A percentile compares a stretch with the other conserved stretches of the same genome.
These are phyloP conservation scores for Penicillium sp. DNA, from an alignment of 2,329 filamentous ascomycete species.

Conservation along the genomic window DNA sequence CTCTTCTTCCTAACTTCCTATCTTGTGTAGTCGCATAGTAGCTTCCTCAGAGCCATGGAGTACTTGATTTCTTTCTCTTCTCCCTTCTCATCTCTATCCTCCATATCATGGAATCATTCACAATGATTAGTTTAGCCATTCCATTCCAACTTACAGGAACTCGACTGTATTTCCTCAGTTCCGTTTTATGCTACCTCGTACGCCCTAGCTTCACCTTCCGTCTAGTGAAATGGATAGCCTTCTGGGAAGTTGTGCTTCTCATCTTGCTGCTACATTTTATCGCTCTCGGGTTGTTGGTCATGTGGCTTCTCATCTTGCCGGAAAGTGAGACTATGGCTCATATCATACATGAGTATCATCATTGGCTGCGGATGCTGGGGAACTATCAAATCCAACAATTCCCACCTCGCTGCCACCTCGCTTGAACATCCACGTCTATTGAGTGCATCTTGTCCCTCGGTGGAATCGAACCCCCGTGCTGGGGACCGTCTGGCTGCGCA, in stretches of 20 bases:
- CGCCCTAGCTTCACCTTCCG: not conserved
- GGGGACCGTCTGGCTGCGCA: not conserved
- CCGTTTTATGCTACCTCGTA: not conserved
- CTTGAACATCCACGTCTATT: not conserved
- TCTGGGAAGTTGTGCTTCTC: not conserved
- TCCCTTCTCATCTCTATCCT: not conserved
- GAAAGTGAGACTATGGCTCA: not conserved
- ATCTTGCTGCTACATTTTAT: not conserved
- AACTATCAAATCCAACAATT: not conserved
- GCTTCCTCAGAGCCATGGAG: not conserved
- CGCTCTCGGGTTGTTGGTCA: not conserved
- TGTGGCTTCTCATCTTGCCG: not conserved
- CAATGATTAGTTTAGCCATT: not conserved
- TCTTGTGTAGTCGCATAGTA: not conserved
- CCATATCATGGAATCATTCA: not conserved
- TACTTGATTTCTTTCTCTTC: not conserved
- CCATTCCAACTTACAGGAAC: not conserved
- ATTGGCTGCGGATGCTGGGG: not conserved
- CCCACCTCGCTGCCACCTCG: not conserved
- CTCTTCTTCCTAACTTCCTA: too few relatives aligned
- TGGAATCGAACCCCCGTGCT: not conserved
- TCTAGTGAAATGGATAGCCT: not conserved
- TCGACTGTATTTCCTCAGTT: not conserved
- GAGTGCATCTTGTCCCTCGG: not conserved
- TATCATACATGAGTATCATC: not conserved